Evolutionary conservation across 306 rosid genomes (phyloP).

Genomic region (Hippophae rhamnoides): DNA sequence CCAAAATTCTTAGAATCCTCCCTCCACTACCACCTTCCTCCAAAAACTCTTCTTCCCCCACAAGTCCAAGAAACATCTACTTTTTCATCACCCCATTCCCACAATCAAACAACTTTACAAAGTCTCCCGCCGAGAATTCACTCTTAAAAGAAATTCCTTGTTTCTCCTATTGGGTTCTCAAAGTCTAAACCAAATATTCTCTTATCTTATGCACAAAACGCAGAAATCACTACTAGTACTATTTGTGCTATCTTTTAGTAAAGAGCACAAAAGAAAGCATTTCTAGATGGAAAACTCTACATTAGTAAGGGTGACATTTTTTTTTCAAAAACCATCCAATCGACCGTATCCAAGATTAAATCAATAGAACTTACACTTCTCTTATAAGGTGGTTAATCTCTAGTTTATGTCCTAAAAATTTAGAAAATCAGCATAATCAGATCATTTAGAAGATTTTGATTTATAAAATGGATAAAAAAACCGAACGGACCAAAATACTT

Average conservation of each 20-base stretch:
- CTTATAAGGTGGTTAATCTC: too few relatives aligned
- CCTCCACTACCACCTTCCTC: slow-evolving; percentile 31
- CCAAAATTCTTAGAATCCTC: slow-evolving; percentile 32
- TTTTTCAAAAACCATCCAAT: too few relatives aligned
- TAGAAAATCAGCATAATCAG: too few relatives aligned
- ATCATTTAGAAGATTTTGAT: too few relatives aligned
- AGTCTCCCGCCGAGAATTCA: slow-evolving; percentile 61
- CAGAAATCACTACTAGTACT: slow-evolving; percentile 16
- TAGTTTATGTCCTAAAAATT: too few relatives aligned
- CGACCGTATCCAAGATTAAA: too few relatives aligned
- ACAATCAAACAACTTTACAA: slow-evolving; percentile 38
- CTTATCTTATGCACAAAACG: slow-evolving; percentile 36
- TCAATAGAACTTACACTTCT: too few relatives aligned
- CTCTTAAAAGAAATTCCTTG: slow-evolving; percentile 47
- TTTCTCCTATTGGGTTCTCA: slow-evolving; percentile 53
- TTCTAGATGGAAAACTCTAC: slow-evolving; percentile 29
- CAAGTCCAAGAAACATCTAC: slow-evolving; percentile 31
- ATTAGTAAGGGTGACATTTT: too few relatives aligned
- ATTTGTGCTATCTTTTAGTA: slow-evolving; percentile 31
- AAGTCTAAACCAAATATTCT: slow-evolving; percentile 22
- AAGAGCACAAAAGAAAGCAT: slow-evolving; percentile 40
- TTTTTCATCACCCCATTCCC: slow-evolving; percentile 20
- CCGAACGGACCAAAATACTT: too few relatives aligned
- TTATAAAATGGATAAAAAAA: too few relatives aligned
- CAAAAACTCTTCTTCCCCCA: background rate